Conservation (phyloP, 2,329 filamentous ascomycete species). For the Hypoxylon sp. region DNA sequence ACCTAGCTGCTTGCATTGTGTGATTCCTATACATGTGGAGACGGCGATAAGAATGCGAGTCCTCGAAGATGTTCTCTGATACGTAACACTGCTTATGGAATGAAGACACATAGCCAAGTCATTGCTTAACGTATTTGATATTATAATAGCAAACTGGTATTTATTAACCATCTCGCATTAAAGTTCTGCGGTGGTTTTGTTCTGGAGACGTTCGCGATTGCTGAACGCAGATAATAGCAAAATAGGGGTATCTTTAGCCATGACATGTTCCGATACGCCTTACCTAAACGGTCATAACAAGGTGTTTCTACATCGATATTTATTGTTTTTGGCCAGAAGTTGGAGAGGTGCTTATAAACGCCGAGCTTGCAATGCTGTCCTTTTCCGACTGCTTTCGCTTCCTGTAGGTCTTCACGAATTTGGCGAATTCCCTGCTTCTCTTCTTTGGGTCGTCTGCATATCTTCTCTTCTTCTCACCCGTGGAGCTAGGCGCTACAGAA, state of each 20-base stretch:
- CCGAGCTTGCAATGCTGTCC: slow-evolving; percentile 41
- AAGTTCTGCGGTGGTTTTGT: neutral
- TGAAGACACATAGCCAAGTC: neutral
- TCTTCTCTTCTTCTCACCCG: slow-evolving; percentile 22
- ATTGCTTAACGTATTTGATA: slow-evolving; percentile 3
- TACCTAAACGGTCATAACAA: neutral
- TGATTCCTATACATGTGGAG: neutral
- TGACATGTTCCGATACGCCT: slow-evolving; percentile 17
- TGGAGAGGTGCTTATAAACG: slow-evolving; percentile 40
- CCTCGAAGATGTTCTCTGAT: neutral
- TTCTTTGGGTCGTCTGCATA: slow-evolving; percentile 30
- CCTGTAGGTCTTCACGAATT: slow-evolving; percentile 20
- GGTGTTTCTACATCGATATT: neutral
- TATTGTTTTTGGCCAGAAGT: slow-evolving; percentile 45
- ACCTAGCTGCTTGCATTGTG: neutral
- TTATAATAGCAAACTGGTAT: slow-evolving; percentile 7
- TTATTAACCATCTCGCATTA: slow-evolving; percentile 11
- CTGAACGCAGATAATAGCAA: slow-evolving; percentile 4
- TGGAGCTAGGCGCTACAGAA: slow-evolving; percentile 31
- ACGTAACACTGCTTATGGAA: neutral
- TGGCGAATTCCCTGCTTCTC: slow-evolving; percentile 22
- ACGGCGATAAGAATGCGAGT: neutral
- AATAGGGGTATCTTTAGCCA: slow-evolving; percentile 30
- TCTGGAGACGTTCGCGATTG: neutral
- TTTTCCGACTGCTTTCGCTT: slow-evolving; percentile 15